These are phyloP conservation scores for Diutina sp. DNA, from an alignment of 1,139 yeast species.

Conservation along the genomic window DNA sequence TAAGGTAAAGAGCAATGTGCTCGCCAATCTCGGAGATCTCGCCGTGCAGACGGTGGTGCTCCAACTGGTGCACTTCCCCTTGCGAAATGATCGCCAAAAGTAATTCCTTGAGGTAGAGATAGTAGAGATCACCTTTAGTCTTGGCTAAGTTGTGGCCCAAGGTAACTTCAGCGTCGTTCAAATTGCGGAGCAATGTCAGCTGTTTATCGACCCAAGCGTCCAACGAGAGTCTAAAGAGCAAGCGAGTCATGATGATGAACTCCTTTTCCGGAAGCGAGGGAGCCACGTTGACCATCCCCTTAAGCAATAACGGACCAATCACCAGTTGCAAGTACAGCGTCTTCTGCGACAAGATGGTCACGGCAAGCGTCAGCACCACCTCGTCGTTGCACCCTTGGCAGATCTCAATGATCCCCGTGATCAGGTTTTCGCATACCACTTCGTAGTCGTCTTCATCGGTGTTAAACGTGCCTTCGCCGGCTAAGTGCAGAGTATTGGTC, in stretches of 20 bases:
- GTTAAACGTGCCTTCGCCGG: slow-evolving; percentile 3
- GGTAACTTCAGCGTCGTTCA: slow-evolving; percentile 35
- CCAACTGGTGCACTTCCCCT: slow-evolving; percentile 73
- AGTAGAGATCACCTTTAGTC: slow-evolving; percentile 32
- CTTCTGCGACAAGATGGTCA: slow-evolving; percentile 77
- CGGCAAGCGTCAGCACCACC: slow-evolving; percentile 67
- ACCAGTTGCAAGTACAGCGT: slow-evolving; percentile 14
- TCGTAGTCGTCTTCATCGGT: slow-evolving; percentile 6
- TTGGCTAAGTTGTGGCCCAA: slow-evolving; percentile 37
- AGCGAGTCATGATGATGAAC: slow-evolving; percentile 38
- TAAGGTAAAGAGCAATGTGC: slow-evolving; percentile 54
- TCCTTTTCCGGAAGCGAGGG: slow-evolving; percentile 48
- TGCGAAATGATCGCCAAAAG: slow-evolving; percentile 56
- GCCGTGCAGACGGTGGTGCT: slow-evolving; percentile 70
- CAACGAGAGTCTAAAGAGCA: slow-evolving; percentile 26
- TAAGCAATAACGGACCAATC: slow-evolving; percentile 32
- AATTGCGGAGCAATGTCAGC: slow-evolving; percentile 18
- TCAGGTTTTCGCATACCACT: slow-evolving; percentile 42
- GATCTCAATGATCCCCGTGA: slow-evolving; percentile 60
- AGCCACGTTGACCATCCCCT: slow-evolving; percentile 48
- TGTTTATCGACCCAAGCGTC: slow-evolving; percentile 23
- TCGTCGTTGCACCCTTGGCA: slow-evolving; percentile 61
- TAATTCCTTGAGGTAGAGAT: slow-evolving; percentile 50
- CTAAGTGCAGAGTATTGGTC: slow-evolving; percentile 1
- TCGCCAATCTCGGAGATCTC: slow-evolving; percentile 71